Evolutionary conservation across 345 rosid genomes (phyloP).

Genomic region (Aurinia saxatilis): DNA sequence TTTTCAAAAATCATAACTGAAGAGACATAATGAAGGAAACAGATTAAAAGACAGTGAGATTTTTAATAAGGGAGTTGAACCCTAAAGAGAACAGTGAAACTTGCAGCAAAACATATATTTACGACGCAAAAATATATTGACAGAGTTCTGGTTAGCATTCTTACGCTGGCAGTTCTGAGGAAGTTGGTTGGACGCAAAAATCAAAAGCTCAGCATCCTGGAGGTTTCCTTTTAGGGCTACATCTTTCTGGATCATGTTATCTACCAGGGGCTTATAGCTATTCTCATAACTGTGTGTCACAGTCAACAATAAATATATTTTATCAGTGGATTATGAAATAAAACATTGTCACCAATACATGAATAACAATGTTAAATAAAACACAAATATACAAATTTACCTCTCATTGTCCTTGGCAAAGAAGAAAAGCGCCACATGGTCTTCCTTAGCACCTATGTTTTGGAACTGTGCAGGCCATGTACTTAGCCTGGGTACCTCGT

Average conservation of each 20-base stretch:
- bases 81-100: background rate
- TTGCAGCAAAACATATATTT: background rate
- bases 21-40: background rate
- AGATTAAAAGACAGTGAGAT: background rate
- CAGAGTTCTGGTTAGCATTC: slow-evolving; percentile 27
- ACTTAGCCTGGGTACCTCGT: slow-evolving; percentile 72
- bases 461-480: slow-evolving; percentile 85
- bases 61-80: background rate
- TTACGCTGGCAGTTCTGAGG: slow-evolving; percentile 84
- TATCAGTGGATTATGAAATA: background rate
- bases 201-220: slow-evolving; percentile 67
- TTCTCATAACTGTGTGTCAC: slow-evolving; percentile 60
- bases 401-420: slow-evolving; percentile 88
- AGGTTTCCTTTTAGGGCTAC: slow-evolving; percentile 74
- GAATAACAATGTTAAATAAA: background rate
- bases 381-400: slow-evolving; percentile 28
- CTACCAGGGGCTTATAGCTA: slow-evolving; percentile 69
- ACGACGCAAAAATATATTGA: too few species aligned
- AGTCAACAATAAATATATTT: slow-evolving; percentile 7
- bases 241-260: slow-evolving; percentile 72
- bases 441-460: slow-evolving; percentile 59
- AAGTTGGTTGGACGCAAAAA: slow-evolving; percentile 84
- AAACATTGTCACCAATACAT: slow-evolving; percentile 5
- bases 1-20: background rate
- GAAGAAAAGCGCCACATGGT: slow-evolving; percentile 88